Conservation (phyloP, 371 early-diverging fungal genomes). For the Mucor racemosus region DNA sequence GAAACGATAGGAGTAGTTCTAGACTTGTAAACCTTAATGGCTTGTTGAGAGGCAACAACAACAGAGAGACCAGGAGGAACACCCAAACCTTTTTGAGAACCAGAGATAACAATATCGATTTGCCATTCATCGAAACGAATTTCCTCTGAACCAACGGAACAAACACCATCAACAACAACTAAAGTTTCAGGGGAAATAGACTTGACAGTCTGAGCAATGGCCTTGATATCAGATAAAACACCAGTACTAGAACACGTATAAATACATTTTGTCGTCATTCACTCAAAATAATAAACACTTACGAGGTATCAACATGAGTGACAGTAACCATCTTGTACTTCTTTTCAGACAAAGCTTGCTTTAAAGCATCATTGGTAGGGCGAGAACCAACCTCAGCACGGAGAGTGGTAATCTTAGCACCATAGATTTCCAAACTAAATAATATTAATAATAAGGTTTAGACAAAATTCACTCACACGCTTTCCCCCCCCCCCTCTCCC, state of each 20-base stretch:
- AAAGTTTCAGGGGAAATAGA: constrained; percentile 85
- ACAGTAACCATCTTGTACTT: constrained; percentile 87
- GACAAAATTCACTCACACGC: not conserved
- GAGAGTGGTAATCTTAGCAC: constrained; percentile 82
- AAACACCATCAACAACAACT: constrained; percentile 95
- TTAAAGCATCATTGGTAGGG: constrained; percentile 66
- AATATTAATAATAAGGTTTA: constrained; percentile 5
- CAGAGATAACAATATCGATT: constrained; percentile 88
- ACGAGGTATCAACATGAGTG: constrained; percentile 96
- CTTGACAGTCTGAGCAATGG: constrained; percentile 76
- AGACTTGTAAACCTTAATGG: constrained; percentile 68
- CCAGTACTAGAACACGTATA: constrained; percentile 62
- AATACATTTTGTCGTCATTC: not conserved
- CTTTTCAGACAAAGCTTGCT: constrained; percentile 55
- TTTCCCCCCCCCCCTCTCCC: not conserved
- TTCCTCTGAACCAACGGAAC: constrained; percentile 93
- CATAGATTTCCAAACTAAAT: constrained; percentile 81
- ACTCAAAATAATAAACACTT: constrained; percentile 23
- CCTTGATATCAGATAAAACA: constrained; percentile 84
- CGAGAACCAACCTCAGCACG: constrained; percentile 70
- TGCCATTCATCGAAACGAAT: constrained; percentile 93
- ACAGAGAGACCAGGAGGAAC: constrained; percentile 87
- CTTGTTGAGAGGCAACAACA: constrained; percentile 78
- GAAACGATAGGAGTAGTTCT: constrained; percentile 75
- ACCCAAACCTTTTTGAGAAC: constrained; percentile 96